phyloP scores from a whole-genome alignment of 1,284 basidiomycete species.

The Ganoderma sinense region DNA sequence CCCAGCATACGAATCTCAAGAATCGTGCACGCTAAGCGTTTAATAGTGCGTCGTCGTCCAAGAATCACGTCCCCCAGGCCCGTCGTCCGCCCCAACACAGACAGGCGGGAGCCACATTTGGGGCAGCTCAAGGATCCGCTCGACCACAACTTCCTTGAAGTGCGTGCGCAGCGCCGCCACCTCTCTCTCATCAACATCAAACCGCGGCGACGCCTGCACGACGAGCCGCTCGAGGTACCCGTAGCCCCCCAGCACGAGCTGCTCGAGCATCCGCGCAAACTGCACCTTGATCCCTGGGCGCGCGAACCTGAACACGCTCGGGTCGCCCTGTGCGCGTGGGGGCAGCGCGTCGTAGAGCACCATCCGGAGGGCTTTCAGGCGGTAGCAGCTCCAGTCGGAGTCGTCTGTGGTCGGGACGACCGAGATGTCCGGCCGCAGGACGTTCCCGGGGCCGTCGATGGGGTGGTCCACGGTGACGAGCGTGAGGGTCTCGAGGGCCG shows the following conservation, averaged over 20 bases:
- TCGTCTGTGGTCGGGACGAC: not conserved
- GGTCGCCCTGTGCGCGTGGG: not conserved
- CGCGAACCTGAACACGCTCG: not conserved
- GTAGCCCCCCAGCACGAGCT: conserved; percentile 10
- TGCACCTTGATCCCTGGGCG: not conserved
- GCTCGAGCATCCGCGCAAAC: not conserved
- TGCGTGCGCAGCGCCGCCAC: not conserved
- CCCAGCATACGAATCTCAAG: not conserved
- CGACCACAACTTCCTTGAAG: not conserved
- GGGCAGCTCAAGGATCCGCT: conserved; percentile 1
- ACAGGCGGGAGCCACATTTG: conserved; percentile 1
- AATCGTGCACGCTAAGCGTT: not conserved
- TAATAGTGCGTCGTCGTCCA: not conserved
- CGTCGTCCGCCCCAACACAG: not conserved
- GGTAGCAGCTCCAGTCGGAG: not conserved
- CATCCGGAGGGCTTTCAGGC: conserved; percentile 6
- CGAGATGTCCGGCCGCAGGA: not conserved
- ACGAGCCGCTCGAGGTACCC: conserved; percentile 7
- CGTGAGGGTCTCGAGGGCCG: not conserved
- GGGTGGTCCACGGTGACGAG: conserved; percentile 1
- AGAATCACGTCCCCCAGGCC: not conserved
- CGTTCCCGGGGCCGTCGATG: not conserved
- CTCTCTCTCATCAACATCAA: not conserved
- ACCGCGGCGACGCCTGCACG: conserved; percentile 12
- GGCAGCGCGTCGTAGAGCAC: conserved; percentile 1